Percentiles rank a stretch among this genome's conserved stretches.
These are phyloP conservation scores for Ampelomyces quisqualis DNA, from an alignment of 2,329 filamentous ascomycete genomes.

Conservation along the genomic window DNA sequence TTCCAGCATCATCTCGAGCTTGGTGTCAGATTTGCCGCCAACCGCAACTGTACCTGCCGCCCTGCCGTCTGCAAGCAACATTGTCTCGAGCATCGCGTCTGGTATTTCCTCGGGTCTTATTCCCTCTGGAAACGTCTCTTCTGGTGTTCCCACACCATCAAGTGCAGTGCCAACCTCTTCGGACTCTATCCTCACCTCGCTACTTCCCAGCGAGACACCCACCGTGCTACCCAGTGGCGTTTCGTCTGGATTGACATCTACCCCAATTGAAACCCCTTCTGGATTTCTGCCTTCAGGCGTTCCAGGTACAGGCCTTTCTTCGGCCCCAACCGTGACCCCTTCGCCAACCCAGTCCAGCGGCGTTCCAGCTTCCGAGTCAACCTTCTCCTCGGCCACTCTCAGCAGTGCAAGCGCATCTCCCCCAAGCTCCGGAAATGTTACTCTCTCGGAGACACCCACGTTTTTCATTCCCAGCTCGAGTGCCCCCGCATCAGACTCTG, in stretches of 20 bases:
- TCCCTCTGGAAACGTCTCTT: neutral
- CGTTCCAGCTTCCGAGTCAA: constrained; percentile 21
- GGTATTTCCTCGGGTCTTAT: constrained; percentile 6
- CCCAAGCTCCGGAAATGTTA: constrained; percentile 13
- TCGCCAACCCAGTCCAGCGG: constrained; percentile 11
- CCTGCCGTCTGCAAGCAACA: constrained; percentile 13
- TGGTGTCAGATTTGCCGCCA: constrained; percentile 16
- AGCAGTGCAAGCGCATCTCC: constrained; percentile 11
- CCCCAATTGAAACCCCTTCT: constrained; percentile 1
- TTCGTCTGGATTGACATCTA: constrained; percentile 2
- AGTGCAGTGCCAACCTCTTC: constrained; percentile 14
- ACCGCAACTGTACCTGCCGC: constrained; percentile 18
- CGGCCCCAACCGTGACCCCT: constrained; percentile 1
- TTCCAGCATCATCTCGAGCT: constrained; percentile 19
- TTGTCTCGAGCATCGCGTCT: constrained; percentile 11
- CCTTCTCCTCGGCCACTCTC: constrained; percentile 7
- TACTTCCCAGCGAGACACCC: constrained; percentile 2
- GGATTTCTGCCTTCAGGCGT: constrained; percentile 2
- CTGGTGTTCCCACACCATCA: constrained; percentile 5
- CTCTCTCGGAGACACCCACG: constrained; percentile 11
- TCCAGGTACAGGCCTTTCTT: constrained; percentile 7
- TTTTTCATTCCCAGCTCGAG: constrained; percentile 3
- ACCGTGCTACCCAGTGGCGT: neutral
- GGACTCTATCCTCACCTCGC: constrained; percentile 9
- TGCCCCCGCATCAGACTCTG: constrained; percentile 4